These are phyloP conservation scores for Suillus spraguei DNA, from an alignment of 768 basidiomycete genomes.

Conservation along the genomic window DNA sequence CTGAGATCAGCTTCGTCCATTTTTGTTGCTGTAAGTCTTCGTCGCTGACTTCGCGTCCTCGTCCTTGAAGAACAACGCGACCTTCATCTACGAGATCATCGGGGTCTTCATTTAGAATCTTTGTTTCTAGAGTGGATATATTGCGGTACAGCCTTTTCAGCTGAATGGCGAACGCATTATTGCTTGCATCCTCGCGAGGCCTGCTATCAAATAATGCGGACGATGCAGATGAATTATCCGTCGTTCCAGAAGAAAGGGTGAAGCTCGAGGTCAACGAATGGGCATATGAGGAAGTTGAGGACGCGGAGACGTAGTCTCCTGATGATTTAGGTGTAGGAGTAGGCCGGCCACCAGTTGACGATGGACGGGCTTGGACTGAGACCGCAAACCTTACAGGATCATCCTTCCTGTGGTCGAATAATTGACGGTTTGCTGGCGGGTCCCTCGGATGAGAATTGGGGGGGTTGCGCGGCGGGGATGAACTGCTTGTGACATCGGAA, in stretches of 20 bases:
- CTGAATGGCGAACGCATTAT: conserved; percentile 70
- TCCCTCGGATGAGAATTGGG: conserved; percentile 40
- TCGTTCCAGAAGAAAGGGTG: conserved; percentile 73
- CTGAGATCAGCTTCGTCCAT: conserved; percentile 68
- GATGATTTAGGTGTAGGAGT: conserved; percentile 61
- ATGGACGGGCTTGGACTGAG: conserved; percentile 58
- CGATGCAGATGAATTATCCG: conserved; percentile 73
- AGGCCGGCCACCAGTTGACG: conserved; percentile 37
- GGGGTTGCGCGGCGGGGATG: conserved; percentile 40
- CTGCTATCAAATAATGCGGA: conserved; percentile 69
- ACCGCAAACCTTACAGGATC: conserved; percentile 80
- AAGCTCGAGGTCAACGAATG: conserved; percentile 68
- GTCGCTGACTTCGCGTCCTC: conserved; percentile 36
- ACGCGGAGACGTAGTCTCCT: conserved; percentile 72
- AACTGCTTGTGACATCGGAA: conserved; percentile 59
- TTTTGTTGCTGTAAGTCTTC: conserved; percentile 75
- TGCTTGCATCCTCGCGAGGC: conserved; percentile 54
- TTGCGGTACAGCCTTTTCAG: conserved; percentile 83
- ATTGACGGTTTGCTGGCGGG: conserved; percentile 45
- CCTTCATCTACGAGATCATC: conserved; percentile 52
- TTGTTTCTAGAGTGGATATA: conserved; percentile 79
- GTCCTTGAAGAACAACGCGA: conserved; percentile 37
- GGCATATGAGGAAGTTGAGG: conserved; percentile 75
- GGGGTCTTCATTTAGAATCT: conserved; percentile 63
- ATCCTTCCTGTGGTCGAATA: conserved; percentile 90